Evolutionary conservation across 495 filamentous ascomycete species (phyloP).

Genomic region (Acidiella bohemica): DNA sequence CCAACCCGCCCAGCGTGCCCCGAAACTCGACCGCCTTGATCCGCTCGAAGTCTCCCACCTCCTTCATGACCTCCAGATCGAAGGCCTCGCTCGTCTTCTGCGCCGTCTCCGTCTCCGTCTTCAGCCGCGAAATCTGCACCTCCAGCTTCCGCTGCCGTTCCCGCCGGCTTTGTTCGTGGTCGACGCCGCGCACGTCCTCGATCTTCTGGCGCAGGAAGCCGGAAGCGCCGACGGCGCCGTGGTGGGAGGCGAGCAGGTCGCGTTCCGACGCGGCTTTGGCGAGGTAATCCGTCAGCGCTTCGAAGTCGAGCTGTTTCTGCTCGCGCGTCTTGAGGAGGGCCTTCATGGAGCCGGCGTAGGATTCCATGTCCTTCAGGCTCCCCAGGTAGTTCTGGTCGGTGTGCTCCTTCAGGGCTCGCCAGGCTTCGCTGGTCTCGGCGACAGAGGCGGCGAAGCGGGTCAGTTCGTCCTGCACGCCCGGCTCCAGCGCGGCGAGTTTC

Average conservation of each 20-base stretch:
- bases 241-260: constrained; percentile 62
- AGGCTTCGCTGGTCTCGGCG: constrained; percentile 62
- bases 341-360: constrained; percentile 75
- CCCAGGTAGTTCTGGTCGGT: constrained; percentile 94
- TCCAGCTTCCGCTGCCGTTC: constrained; percentile 83
- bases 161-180: constrained; percentile 80
- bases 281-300: constrained; percentile 89
- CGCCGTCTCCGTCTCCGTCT: constrained; percentile 73
- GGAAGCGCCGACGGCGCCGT: constrained; percentile 49
- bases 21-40: constrained; percentile 92
- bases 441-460: constrained; percentile 75
- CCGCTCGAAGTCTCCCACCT: constrained; percentile 86
- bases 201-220: constrained; percentile 92
- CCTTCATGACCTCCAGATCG: constrained; percentile 84
- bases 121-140: constrained; percentile 78
- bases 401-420: constrained; percentile 68
- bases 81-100: constrained; percentile 73
- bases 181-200: constrained; percentile 91
- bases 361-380: constrained; percentile 81
- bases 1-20: constrained; percentile 66
- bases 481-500: constrained; percentile 79
- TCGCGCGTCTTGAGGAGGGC: constrained; percentile 82
- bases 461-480: constrained; percentile 65
- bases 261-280: constrained; percentile 79
- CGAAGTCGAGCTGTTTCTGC: constrained; percentile 95